Evolutionary conservation across 2,329 filamentous ascomycete species (phyloP).

Genomic region (Claviceps paspali): DNA sequence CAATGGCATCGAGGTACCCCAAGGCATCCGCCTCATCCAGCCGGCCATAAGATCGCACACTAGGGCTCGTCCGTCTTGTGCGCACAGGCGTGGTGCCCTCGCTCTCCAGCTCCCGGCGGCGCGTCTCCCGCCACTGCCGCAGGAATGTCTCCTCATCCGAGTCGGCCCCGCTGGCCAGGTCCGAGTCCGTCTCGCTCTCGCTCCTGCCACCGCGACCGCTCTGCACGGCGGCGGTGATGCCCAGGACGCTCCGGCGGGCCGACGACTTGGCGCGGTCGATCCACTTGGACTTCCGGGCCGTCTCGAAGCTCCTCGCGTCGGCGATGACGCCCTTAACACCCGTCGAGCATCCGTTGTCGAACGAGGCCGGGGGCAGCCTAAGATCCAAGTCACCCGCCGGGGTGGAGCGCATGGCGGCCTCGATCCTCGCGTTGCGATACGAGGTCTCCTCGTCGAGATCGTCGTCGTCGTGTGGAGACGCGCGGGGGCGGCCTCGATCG

Average conservation of each 20-base stretch:
- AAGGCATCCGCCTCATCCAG: constrained; percentile 75
- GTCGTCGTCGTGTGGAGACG: no score
- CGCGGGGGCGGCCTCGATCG: no score
- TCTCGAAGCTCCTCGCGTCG: constrained; percentile 63
- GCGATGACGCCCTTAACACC: constrained; percentile 81
- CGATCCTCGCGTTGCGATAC: constrained; percentile 38
- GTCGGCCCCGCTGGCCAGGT: constrained; percentile 28
- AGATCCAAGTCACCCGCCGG: constrained; percentile 36
- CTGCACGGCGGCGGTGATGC: constrained; percentile 20
- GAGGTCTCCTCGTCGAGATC: constrained; percentile 42
- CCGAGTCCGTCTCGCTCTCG: constrained; percentile 32
- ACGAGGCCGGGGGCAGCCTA: constrained; percentile 45
- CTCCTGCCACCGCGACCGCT: constrained; percentile 14
- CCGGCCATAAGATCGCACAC: constrained; percentile 60
- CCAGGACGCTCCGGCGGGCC: constrained; percentile 40
- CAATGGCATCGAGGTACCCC: constrained; percentile 91
- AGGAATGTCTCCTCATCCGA: constrained; percentile 71
- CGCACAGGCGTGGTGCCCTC: constrained; percentile 38
- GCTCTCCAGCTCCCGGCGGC: constrained; percentile 61
- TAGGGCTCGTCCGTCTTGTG: constrained; percentile 59
- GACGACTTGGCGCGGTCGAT: constrained; percentile 33
- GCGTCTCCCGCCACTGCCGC: constrained; percentile 66
- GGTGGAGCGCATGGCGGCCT: constrained; percentile 52
- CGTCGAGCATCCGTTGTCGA: constrained; percentile 56
- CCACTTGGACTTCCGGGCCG: constrained; percentile 43